A percentile compares a stretch with the other conserved stretches of the same genome.
Evolutionary conservation across 345 rosid species (phyloP).

Genomic region (Camelina neglecta): DNA sequence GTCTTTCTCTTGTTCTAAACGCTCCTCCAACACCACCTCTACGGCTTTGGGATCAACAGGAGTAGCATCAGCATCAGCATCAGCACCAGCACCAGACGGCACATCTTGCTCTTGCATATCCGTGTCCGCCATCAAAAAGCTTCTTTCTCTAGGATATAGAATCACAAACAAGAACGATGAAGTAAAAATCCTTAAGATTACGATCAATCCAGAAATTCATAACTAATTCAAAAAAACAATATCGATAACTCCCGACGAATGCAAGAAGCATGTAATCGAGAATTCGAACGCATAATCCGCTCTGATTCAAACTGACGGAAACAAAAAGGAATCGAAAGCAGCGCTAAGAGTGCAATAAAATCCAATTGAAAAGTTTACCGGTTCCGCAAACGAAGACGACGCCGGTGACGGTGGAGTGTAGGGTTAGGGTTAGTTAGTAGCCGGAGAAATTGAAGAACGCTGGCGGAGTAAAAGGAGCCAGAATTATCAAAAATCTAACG

Average conservation of each 20-base stretch:
- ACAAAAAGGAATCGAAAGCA: neutral
- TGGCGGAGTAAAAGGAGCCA: conserved; percentile 38
- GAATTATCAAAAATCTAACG: conserved; percentile 26
- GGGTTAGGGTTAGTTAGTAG: conserved; percentile 46
- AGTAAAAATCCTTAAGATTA: neutral
- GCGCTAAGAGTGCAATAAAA: conserved; percentile 1
- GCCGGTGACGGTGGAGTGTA: conserved; percentile 1
- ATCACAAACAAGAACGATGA: neutral
- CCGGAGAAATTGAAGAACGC: conserved; percentile 36
- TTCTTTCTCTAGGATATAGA: neutral
- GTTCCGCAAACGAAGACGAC: conserved; percentile 1
- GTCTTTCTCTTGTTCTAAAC: conserved; percentile 32
- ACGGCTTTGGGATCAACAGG: conserved; percentile 43
- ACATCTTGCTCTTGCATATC: conserved; percentile 59
- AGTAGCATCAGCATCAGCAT: conserved; percentile 23
- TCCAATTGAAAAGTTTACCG: conserved; percentile 15
- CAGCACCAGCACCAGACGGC: conserved; percentile 29
- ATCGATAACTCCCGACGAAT: neutral
- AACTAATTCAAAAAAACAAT: neutral
- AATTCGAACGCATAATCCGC: conserved; percentile 2
- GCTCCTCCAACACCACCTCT: conserved; percentile 43
- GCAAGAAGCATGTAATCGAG: neutral
- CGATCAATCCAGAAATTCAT: conserved; percentile 15
- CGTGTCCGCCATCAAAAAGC: conserved; percentile 53
- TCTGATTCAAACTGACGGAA: neutral